phyloP scores from a whole-genome alignment of 1,284 basidiomycete genomes.

The Trametes pubescens region DNA sequence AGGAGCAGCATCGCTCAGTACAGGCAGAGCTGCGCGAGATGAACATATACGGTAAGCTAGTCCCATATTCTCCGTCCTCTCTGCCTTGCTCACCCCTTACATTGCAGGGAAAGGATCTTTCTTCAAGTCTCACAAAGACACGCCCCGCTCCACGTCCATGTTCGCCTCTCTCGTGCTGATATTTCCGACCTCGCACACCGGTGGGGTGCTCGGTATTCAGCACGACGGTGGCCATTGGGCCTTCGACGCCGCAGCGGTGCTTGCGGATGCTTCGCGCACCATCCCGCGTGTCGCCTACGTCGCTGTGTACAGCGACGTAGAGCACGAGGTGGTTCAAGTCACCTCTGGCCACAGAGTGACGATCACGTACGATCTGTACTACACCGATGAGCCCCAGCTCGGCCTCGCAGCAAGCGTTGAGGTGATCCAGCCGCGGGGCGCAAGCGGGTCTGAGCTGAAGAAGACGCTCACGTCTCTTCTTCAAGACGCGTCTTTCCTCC shows the following conservation, averaged over 20 bases:
- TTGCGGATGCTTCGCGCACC: conserved; percentile 15
- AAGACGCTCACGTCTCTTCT: conserved; percentile 36
- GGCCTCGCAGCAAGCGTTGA: neutral
- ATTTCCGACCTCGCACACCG: conserved; percentile 49
- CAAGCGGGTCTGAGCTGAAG: conserved; percentile 18
- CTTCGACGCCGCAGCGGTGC: conserved; percentile 43
- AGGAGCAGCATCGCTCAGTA: conserved; percentile 22
- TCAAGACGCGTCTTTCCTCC: conserved; percentile 40
- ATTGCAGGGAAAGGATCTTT: conserved; percentile 23
- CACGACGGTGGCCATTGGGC: conserved; percentile 43
- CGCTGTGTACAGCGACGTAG: conserved; percentile 53
- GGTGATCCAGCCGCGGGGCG: conserved; percentile 16
- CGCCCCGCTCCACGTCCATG: conserved; percentile 48
- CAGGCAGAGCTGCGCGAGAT: conserved; percentile 40
- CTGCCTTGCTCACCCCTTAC: neutral
- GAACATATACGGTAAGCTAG: conserved; percentile 41
- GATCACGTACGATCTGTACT: conserved; percentile 51
- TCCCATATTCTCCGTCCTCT: no score
- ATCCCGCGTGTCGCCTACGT: conserved; percentile 41
- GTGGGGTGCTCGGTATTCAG: conserved; percentile 47
- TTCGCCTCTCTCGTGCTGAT: conserved; percentile 54
- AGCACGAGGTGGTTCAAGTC: conserved; percentile 53
- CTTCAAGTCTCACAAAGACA: conserved; percentile 54
- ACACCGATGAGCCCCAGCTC: conserved; percentile 19
- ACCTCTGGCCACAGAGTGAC: conserved; percentile 51